Percentiles rank a stretch among this genome's conserved stretches.
Conservation (phyloP, 169 alveolate species). For the Miamiensis avidus region DNA sequence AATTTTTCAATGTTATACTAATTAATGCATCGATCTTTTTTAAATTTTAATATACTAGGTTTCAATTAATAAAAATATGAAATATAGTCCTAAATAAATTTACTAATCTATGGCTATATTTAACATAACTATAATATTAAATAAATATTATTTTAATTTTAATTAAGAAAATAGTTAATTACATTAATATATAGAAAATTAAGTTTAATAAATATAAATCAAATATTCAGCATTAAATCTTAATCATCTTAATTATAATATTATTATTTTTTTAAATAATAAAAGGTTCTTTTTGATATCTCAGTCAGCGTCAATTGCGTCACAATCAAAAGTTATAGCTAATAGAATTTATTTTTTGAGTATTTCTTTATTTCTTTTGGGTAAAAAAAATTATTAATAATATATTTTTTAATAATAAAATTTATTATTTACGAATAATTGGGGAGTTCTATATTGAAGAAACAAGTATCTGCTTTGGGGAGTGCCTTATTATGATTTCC, state of each 20-base stretch:
- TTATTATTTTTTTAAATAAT: too few relatives aligned
- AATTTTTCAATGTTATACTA: too few relatives aligned
- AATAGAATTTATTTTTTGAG: background rate
- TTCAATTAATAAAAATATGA: too few relatives aligned
- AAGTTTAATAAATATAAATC: too few relatives aligned
- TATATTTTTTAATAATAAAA: too few relatives aligned
- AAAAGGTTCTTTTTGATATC: background rate
- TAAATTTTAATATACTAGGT: too few relatives aligned
- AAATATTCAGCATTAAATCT: background rate
- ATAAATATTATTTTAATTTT: too few relatives aligned
- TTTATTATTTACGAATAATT: background rate
- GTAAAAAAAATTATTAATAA: too few relatives aligned
- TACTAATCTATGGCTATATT: background rate
- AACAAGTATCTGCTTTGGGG: slow-evolving; percentile 91
- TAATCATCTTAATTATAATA: background rate
- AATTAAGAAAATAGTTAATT: too few relatives aligned
- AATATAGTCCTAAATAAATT: background rate
- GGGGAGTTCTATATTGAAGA: slow-evolving; percentile 88
- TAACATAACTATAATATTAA: background rate
- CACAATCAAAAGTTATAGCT: background rate
- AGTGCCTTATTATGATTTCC: slow-evolving; percentile 69
- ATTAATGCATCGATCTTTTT: background rate
- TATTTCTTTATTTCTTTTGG: background rate
- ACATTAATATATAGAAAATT: too few relatives aligned
- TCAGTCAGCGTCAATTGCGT: background rate